These are phyloP conservation scores for Verticillium tricorpus DNA, from an alignment of 2,329 filamentous ascomycete genomes.

Conservation along the genomic window DNA sequence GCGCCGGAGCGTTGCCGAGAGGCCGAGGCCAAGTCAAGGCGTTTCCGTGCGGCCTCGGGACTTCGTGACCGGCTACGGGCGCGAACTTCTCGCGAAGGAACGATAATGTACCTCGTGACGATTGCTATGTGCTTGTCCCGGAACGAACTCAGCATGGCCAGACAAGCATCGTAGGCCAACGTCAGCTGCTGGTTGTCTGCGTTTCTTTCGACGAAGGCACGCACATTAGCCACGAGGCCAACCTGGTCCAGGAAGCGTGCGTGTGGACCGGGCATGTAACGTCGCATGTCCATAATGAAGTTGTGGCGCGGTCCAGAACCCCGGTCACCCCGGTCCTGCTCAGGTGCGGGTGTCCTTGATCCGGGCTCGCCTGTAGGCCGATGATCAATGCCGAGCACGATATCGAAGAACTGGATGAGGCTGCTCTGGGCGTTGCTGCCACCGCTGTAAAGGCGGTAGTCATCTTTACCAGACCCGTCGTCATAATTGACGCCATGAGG, in stretches of 20 bases:
- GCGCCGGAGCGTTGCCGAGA: slow-evolving; percentile 32
- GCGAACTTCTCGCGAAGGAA: slow-evolving; percentile 74
- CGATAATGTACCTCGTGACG: slow-evolving; percentile 91
- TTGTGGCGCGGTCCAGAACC: slow-evolving; percentile 55
- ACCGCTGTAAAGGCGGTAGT: slow-evolving; percentile 81
- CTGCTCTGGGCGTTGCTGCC: slow-evolving; percentile 97
- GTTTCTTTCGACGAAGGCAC: slow-evolving; percentile 68
- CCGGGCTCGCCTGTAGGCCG: slow-evolving; percentile 76
- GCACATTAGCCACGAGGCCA: slow-evolving; percentile 76
- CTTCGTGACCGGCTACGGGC: slow-evolving; percentile 57
- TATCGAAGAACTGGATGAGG: slow-evolving; percentile 94
- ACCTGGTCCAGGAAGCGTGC: slow-evolving; percentile 84
- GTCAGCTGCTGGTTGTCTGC: slow-evolving; percentile 60
- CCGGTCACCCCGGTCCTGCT: slow-evolving; percentile 39
- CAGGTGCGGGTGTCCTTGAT: slow-evolving; percentile 34
- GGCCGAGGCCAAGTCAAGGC: slow-evolving; percentile 59
- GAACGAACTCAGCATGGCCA: slow-evolving; percentile 64
- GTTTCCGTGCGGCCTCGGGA: slow-evolving; percentile 44
- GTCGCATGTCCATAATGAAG: slow-evolving; percentile 95
- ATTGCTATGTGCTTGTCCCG: slow-evolving; percentile 96
- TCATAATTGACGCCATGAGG: slow-evolving; percentile 87
- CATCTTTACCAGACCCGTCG: slow-evolving; percentile 61
- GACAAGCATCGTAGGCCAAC: slow-evolving; percentile 84
- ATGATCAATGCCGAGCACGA: slow-evolving; percentile 85
- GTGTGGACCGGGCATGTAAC: slow-evolving; percentile 94